Evolutionary conservation across 352 stramenopile genomes (phyloP), one percentile per base, ranked within the genome.

Genomic region (Phytophthora sp.): DNA sequence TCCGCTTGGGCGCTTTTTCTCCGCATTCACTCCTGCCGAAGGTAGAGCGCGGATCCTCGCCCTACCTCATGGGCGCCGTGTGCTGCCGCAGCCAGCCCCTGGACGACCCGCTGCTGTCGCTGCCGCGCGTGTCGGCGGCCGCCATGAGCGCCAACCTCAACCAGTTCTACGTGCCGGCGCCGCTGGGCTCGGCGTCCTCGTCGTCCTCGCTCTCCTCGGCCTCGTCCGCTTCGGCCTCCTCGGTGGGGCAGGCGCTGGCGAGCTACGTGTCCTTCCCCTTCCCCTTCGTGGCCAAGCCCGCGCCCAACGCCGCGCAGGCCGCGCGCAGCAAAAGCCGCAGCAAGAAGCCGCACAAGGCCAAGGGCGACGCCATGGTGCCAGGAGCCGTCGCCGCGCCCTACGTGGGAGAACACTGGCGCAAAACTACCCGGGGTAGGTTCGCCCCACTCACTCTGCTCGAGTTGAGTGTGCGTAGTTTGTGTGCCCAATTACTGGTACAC

Each of bases 211-310:
- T 38, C n/a, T 52, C 39, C 5, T 32, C 26, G 1, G 43, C 50
- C 5, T 48, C 49, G 18, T 53, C 63, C 21, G 55, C 62, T 20
- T 58, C 52, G 2, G 32, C 48, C 6, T 37, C 54, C 11, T 52
- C 77, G 21, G 41, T 62, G 42, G 50, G 73, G 20, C 81, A 88
- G 58, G 83, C 82, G 13, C 73, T 93, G 5, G 75, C 73, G 23
- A 93, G 80, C 66, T 93, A 93, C 63, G 74, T 91, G 15, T 82
- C 82, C 12, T 93, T 93, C 58, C 79, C 84, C 39, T 93, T 93
- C 62, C 84, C 84, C 15, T 93, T 91, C 23, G 72, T 76, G 0
- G 80, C 69, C 26, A 87, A 86, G 32, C 56, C 65, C 30, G 48
- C 57, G 20, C 4, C 24, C 31, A 18, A 9, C 27, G 28, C 15